These are phyloP conservation scores for Ogataea sp. DNA, from an alignment of 805 yeast genomes.

Conservation along the genomic window DNA sequence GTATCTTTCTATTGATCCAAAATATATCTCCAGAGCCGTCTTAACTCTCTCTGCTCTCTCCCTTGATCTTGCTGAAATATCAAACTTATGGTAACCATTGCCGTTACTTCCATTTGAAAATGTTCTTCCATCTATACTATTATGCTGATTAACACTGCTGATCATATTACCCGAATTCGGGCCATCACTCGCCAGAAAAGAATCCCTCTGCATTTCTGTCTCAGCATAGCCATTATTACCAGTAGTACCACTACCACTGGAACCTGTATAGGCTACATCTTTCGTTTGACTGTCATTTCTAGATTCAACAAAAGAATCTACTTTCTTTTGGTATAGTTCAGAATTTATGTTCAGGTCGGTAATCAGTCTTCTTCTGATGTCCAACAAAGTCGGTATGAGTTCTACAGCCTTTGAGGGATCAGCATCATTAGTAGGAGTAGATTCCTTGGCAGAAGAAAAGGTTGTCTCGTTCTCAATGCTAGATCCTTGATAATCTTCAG, in stretches of 20 bases:
- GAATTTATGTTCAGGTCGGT: slow-evolving; percentile 35
- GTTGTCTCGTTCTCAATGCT: too few species aligned
- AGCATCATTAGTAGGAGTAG: neutral
- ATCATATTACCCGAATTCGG: too few species aligned
- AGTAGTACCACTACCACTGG: neutral
- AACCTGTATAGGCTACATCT: neutral
- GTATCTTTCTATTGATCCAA: slow-evolving; percentile 36
- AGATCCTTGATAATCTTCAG: too few species aligned
- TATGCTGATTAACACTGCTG: too few species aligned
- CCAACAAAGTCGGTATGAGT: neutral
- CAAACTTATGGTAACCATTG: neutral
- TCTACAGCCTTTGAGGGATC: neutral
- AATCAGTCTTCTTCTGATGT: slow-evolving; percentile 31
- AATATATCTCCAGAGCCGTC: slow-evolving; percentile 40
- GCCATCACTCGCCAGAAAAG: too few species aligned
- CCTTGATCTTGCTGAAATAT: slow-evolving; percentile 28
- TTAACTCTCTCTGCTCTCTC: slow-evolving; percentile 43
- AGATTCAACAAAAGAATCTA: slow-evolving; percentile 2
- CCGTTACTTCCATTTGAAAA: too few species aligned
- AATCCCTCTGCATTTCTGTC: too few species aligned
- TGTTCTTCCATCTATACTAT: too few species aligned
- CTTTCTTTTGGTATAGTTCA: slow-evolving; percentile 8
- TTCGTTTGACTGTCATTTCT: neutral
- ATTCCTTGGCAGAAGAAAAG: too few species aligned
- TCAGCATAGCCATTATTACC: neutral